A percentile compares a stretch with the other conserved stretches of the same genome.
Conservation (phyloP, 108 stramenopile genomes). For the Pseudonitzschia multiseries region DNA sequence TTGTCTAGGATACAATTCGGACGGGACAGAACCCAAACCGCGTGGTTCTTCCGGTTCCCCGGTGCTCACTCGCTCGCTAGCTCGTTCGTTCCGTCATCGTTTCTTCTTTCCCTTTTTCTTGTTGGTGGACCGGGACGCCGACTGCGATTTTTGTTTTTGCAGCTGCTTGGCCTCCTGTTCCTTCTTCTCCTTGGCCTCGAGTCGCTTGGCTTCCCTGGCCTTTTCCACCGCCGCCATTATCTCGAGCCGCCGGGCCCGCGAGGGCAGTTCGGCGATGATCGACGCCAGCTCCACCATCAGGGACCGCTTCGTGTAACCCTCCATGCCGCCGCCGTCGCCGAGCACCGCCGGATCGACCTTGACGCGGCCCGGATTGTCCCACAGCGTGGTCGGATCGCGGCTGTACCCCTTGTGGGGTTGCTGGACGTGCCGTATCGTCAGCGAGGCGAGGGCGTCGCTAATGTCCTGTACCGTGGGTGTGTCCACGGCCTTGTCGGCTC, state of each 20-base stretch:
- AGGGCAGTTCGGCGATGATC: constrained; percentile 51
- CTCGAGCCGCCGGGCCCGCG: constrained; percentile 49
- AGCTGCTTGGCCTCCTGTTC: constrained; percentile 14
- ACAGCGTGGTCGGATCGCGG: constrained; percentile 60
- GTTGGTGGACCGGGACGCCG: constrained; percentile 26
- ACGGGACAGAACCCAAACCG: no score
- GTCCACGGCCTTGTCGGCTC: constrained; percentile 55
- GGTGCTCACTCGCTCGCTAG: no score
- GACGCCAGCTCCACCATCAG: constrained; percentile 52
- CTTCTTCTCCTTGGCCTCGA: constrained; percentile 22
- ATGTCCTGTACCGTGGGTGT: constrained; percentile 74
- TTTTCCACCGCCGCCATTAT: constrained; percentile 11
- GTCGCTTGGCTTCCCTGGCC: constrained; percentile 16
- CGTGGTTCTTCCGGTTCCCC: no score
- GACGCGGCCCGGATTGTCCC: constrained; percentile 84
- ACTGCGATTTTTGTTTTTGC: constrained; percentile 8
- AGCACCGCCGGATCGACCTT: constrained; percentile 30
- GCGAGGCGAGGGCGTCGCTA: constrained; percentile 59
- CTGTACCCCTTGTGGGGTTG: constrained; percentile 88
- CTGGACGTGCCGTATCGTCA: constrained; percentile 78
- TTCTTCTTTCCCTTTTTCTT: constrained; percentile 51
- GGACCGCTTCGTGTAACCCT: constrained; percentile 38
- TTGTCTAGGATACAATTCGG: no score
- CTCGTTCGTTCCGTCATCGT: constrained; percentile 8
- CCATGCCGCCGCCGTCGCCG: no score